Base-by-base conservation (phyloP, 192 early-diverging fungal genomes). In the Dissophora ornata region DNA sequence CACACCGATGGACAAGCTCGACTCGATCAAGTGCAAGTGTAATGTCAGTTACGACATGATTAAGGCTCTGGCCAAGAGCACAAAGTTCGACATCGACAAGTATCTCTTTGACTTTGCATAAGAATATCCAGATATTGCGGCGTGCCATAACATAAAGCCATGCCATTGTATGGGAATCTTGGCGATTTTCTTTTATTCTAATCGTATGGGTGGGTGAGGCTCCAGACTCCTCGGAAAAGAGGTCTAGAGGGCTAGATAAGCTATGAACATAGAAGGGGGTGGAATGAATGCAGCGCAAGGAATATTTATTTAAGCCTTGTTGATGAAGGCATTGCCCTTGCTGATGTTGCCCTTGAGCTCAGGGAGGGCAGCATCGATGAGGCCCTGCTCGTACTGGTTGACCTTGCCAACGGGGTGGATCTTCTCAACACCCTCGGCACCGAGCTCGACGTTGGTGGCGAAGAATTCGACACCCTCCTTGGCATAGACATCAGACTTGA, bases 271-370 rank as follows among this genome's bases (percentile, higher is more conserved):
- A 44, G 19, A 45, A 41, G 18, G 13, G 59, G 16, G 18, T 13
- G 22, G 36, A 40, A 24, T 2, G 11, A 21, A 40, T 13, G 8
- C 13, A 53, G 21, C 38, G 38, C 2, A 21, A 38, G 6, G 36
- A 6, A 9, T 9, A 13, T 13, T 38, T 38, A 38, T 56, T 67
- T 75, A 75, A 58, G 71, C 71, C 51, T 77, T 70, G 62, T 38
- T 58, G 63, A 89, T 91, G 86, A 96, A 98, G 52, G 83, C 81
- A 61, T 90, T 85, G 48, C 97, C 97, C 84, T 95, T 96, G 58
- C 65, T 50, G 65, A 97, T 98, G 90, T 94, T 99, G 67, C 83
- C 84, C 80, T 90, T 87, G 80, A 99, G 90, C 63, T 96, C 95
- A 34, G 90, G 89, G 56, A 95, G 69, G 63, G 92, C 93, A 33